Percentiles rank a stretch among this genome's conserved stretches.
Evolutionary conservation across 495 filamentous ascomycete species (phyloP).

Genomic region (Cryomyces antarcticus): DNA sequence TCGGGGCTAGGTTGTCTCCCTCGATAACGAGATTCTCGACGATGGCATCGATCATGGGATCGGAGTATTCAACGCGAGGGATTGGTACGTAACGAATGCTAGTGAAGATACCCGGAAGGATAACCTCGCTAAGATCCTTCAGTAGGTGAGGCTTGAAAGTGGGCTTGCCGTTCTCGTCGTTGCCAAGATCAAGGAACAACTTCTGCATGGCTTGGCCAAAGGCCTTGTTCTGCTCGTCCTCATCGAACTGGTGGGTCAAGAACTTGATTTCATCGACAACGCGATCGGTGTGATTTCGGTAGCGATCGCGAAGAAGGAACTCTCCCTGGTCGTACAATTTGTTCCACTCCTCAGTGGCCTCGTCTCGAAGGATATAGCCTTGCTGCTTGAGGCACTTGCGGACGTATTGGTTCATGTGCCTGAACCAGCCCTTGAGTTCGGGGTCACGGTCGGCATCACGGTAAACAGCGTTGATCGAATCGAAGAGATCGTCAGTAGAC

Average conservation of each 20-base stretch:
- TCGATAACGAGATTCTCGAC: conserved; percentile 91
- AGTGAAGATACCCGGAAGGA: conserved; percentile 71
- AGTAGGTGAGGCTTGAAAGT: conserved; percentile 81
- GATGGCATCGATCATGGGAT: conserved; percentile 65
- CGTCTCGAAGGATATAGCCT: conserved; percentile 76
- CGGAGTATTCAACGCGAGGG: conserved; percentile 83
- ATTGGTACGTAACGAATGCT: conserved; percentile 80
- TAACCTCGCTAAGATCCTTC: conserved; percentile 72
- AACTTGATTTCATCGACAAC: conserved; percentile 83
- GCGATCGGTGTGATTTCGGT: conserved; percentile 70
- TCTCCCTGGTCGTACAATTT: conserved; percentile 67
- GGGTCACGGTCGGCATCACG: conserved; percentile 77
- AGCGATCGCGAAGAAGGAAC: conserved; percentile 75
- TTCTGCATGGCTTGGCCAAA: conserved; percentile 60
- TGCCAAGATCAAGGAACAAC: conserved; percentile 73
- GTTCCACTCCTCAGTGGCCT: conserved; percentile 67
- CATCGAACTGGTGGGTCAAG: conserved; percentile 68
- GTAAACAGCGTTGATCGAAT: conserved; percentile 73
- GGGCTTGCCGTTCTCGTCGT: conserved; percentile 63
- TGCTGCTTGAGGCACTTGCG: conserved; percentile 70
- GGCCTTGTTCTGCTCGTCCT: conserved; percentile 64
- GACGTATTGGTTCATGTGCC: conserved; percentile 51
- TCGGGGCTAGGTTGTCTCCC: conserved; percentile 92
- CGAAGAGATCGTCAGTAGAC: conserved; percentile 67
- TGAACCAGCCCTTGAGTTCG: conserved; percentile 82